Evolutionary conservation across 345 rosid species (phyloP).

Genomic region (Populus ilicifolia): DNA sequence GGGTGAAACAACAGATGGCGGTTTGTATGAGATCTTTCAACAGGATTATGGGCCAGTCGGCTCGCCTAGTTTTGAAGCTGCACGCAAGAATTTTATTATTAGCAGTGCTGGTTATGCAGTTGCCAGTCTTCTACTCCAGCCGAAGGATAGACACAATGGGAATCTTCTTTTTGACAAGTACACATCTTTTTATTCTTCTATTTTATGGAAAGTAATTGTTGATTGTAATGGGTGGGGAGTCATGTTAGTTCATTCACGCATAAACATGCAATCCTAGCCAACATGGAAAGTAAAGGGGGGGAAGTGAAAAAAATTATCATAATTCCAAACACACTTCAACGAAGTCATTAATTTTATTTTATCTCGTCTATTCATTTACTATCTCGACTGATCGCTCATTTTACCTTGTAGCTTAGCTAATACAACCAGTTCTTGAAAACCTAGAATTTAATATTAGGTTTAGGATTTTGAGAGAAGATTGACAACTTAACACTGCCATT

Average conservation of each 20-base stretch:
- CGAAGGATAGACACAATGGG: slow-evolving; percentile 98
- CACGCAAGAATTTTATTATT: slow-evolving; percentile 88
- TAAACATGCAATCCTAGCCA: neutral
- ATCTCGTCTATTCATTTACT: no score
- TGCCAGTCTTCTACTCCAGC: slow-evolving; percentile 94
- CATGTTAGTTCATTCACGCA: neutral
- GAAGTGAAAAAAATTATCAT: no score
- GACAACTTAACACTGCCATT: neutral
- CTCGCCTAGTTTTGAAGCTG: slow-evolving; percentile 78
- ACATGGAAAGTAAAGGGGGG: neutral
- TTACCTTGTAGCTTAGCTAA: no score
- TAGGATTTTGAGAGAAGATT: neutral
- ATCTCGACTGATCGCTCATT: no score
- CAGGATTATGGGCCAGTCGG: slow-evolving; percentile 98
- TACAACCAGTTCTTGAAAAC: no score
- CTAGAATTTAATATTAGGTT: neutral
- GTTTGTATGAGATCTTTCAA: slow-evolving; percentile 93
- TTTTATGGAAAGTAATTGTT: slow-evolving; percentile 6
- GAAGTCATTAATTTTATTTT: no score
- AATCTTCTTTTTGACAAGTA: slow-evolving; percentile 98
- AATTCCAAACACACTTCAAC: neutral
- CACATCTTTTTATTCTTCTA: slow-evolving; percentile 6
- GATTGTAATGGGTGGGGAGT: neutral
- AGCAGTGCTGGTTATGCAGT: slow-evolving; percentile 99
- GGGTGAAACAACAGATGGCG: slow-evolving; percentile 99